Evolutionary conservation across 164 flowering plant species (phyloP).

Genomic region (Santalum album): DNA sequence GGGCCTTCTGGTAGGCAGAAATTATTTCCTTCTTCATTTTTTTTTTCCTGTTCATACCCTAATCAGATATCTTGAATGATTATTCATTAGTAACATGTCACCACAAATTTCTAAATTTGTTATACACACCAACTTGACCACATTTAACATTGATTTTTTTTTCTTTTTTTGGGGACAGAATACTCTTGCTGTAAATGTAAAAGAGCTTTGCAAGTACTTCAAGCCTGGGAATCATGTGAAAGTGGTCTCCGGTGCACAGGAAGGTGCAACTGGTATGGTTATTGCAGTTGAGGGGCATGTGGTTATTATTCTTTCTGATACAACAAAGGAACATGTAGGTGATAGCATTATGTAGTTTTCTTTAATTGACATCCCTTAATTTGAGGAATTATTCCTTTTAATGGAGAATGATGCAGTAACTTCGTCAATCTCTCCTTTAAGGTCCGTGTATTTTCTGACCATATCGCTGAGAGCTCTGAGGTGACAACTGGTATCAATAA

Average conservation of each 20-base stretch:
- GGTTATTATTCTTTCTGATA: constrained; percentile 77
- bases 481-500: constrained; percentile 83
- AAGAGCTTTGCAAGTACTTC: constrained; percentile 87
- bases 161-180: constrained; percentile 30
- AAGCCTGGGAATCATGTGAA: constrained; percentile 96
- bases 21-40: neutral
- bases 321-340: constrained; percentile 91
- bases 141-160: too few species aligned
- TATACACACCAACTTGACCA: too few species aligned
- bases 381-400: neutral
- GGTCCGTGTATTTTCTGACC: constrained; percentile 91
- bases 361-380: neutral
- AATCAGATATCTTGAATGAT: too few species aligned
- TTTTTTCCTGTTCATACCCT: too few species aligned
- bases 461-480: constrained; percentile 97
- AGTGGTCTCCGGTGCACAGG: constrained; percentile 83
- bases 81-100: too few species aligned
- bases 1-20: constrained; percentile 65
- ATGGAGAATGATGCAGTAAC: neutral
- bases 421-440: constrained; percentile 15
- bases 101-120: too few species aligned
- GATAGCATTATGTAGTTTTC: neutral
- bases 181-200: constrained; percentile 75
- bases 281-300: constrained; percentile 88
- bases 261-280: constrained; percentile 98